phyloP scores from a whole-genome alignment of 2,329 filamentous ascomycete species.

The Hypoxylon sp. region DNA sequence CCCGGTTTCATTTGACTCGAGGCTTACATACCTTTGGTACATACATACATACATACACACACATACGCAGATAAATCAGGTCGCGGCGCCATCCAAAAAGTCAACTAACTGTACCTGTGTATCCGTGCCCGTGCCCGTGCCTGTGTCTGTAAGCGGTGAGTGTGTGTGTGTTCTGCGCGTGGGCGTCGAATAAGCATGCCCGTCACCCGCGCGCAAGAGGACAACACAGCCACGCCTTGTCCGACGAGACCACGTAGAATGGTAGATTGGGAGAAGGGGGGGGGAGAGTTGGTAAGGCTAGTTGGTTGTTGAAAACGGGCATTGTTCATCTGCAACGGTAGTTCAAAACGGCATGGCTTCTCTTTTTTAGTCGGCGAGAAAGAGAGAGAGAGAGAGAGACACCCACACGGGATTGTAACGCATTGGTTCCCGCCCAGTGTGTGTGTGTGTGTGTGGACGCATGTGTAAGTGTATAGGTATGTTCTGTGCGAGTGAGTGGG shows the following conservation, averaged over 20 bases:
- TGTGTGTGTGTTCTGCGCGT: constrained; percentile 5
- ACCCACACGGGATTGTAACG: background rate
- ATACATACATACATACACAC: too few relatives aligned
- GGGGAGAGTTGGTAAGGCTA: background rate
- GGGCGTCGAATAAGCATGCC: constrained; percentile 38
- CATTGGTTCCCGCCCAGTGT: constrained; percentile 2
- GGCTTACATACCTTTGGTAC: background rate
- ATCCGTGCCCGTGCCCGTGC: background rate
- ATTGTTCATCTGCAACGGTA: constrained; percentile 4
- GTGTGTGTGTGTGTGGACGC: background rate
- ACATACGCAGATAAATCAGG: too few relatives aligned
- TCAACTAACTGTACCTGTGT: background rate
- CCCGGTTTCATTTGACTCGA: background rate
- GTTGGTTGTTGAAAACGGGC: background rate
- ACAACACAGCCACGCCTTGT: constrained; percentile 28
- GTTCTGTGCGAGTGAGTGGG: background rate
- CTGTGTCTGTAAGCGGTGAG: background rate
- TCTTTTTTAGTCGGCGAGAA: constrained; percentile 6
- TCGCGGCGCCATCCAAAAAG: background rate
- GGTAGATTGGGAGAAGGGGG: background rate
- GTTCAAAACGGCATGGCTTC: background rate
- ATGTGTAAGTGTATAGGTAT: constrained; percentile 1
- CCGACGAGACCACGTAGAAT: constrained; percentile 25
- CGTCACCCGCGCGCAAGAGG: constrained; percentile 38
- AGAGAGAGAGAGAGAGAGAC: background rate